Evolutionary conservation across 192 early-diverging fungal species (phyloP), one percentile per base, ranked within the genome.

Genomic region (Pilobolus umbonatus): DNA sequence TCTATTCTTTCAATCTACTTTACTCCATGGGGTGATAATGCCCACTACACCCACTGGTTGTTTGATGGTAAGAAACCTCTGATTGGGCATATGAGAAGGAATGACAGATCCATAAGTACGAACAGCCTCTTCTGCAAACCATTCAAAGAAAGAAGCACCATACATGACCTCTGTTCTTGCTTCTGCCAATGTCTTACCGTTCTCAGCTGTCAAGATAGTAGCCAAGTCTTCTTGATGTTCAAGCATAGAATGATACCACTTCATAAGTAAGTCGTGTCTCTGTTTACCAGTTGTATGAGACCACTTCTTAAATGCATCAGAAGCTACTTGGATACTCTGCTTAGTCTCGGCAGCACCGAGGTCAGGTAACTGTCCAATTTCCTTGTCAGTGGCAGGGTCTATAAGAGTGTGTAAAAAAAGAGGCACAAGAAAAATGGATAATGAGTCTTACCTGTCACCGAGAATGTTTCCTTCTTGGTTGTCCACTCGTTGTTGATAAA

Each of bases 111-210:
- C 94, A 47, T 90, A 87, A 4, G 74, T 62, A 43, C 91, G 77
- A 36, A 86, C 83, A 36, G 91, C 88, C 61, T 94, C 92, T 54
- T 92, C 90, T 17, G 86, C 74, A 67, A 91, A 93, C 90, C 89
- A 94, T 60, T 88, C 84, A 46, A 91, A 76, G 60, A 87, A 94
- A 14, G 76, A 77, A n/a, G 82, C 78, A 17, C 79, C 85, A 67
- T 91, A 91, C 2, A 51, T 49, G 10, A 89, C 64, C 57, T 89
- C 87, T 14, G 82, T 81, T n/a, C 35, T 25, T 6, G 86, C 80
- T 45, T 90, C 80, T 4, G 49, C 48, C 26, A 85, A 36, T 2
- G 85, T 60, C 63, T 94, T 96, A 28, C 94, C 94, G 62, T 87
- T 80, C 58, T 96, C 94, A 62, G 84, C 72, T n/a, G 92, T 91